Evolutionary conservation across 805 yeast genomes (phyloP), one percentile per base, ranked within the genome.

Genomic region (Hanseniaspora meyeri): DNA sequence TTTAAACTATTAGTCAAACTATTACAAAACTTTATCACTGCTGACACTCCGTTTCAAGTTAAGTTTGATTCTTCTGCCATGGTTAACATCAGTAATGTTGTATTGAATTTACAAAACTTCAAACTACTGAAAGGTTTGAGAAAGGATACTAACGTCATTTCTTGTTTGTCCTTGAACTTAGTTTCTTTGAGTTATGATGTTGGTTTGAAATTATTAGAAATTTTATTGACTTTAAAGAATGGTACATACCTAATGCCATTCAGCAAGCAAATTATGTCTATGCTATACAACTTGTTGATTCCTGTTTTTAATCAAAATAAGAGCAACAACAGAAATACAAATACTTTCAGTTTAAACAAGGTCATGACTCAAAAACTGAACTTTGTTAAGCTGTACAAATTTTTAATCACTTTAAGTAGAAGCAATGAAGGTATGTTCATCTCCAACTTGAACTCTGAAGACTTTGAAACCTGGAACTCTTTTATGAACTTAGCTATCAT

Each of bases 21-120:
- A 56, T 53, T 85, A 60, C 60, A 65, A 57, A 68, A 77, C 1
- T 78, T 76, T 57, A 64, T 80, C 37, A 68, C 75, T 3, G 70
- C 79, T 8, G 76, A 79, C 29, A 80, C 88, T 1, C 79, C 77
- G 43, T 75, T 72, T 61, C 71, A 81, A 12, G 75, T 82, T 9
- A 72, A 75, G 59, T 74, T 85, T 8, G 93, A 95, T 2, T 60
- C 87, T 14, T 90, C 91, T 0, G 62, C 70, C 47, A 64, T 84
- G 2, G 64, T 83, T 5, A 65, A 72, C 9, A 59, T 82, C 50
- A 70, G 74, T 24, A 88, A 84, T 62, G 68, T 81, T 12, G 63
- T 83, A 16, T 67, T 79, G 58, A 74, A 82, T 17, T 67, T 87
- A 58, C 80, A 82, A 60, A 68, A 76, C 14, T 68, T 81, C 39